Evolutionary conservation across 2,329 filamentous ascomycete species (phyloP).

Genomic region (Microdochium trichocladiopsis): DNA sequence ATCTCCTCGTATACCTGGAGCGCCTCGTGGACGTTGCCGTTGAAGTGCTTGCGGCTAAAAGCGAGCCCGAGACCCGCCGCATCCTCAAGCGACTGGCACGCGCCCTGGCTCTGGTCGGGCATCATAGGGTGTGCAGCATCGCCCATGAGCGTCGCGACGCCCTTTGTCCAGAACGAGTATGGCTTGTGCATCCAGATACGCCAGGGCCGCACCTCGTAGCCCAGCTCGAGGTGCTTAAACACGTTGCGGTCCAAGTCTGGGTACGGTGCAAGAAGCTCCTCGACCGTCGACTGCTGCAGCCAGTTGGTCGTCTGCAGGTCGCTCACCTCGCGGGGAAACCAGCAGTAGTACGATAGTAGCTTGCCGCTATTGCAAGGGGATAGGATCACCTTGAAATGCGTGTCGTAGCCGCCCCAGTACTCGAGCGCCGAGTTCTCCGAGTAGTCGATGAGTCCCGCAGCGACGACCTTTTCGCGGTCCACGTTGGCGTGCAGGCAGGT

Average conservation of each 20-base stretch:
- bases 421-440: slow-evolving; percentile 53
- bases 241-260: slow-evolving; percentile 53
- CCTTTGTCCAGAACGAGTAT: slow-evolving; percentile 2
- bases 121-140: slow-evolving; percentile 66
- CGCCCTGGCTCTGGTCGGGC: slow-evolving; percentile 63
- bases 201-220: slow-evolving; percentile 58
- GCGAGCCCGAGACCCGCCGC: slow-evolving; percentile 55
- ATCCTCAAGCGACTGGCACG: slow-evolving; percentile 63
- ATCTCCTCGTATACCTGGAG: slow-evolving; percentile 45
- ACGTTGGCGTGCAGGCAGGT: slow-evolving; percentile 62
- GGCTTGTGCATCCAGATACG: slow-evolving; percentile 51
- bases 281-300: slow-evolving; percentile 38
- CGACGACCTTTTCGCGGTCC: slow-evolving; percentile 49
- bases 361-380: slow-evolving; percentile 61
- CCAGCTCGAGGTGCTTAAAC: slow-evolving; percentile 49
- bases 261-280: slow-evolving; percentile 54
- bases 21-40: slow-evolving; percentile 37
- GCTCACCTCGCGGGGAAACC: slow-evolving; percentile 53
- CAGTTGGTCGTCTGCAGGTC: slow-evolving; percentile 56
- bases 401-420: slow-evolving; percentile 63
- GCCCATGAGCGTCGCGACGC: slow-evolving; percentile 45
- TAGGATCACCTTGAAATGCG: slow-evolving; percentile 63
- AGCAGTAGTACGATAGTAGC: slow-evolving; percentile 63
- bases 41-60: slow-evolving; percentile 34
- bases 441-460: slow-evolving; percentile 56